Evolutionary conservation across 352 stramenopile species (phyloP), one percentile per base, ranked within the genome.

Genomic region (Sclerospora graminicola): DNA sequence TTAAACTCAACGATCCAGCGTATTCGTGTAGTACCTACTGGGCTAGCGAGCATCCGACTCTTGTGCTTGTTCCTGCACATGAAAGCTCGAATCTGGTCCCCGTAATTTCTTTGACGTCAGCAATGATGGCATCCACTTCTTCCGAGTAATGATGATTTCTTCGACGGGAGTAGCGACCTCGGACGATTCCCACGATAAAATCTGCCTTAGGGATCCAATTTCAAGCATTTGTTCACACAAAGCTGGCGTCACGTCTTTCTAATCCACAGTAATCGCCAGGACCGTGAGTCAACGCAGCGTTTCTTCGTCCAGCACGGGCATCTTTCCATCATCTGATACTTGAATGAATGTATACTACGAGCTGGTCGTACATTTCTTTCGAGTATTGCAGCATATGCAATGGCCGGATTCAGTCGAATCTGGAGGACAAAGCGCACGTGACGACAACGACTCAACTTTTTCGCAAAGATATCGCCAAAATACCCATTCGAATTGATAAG

Each of bases 351-450:
- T n/a, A n/a, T n/a, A n/a, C n/a, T n/a, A 89, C 62, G 15, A 92
- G 56, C 11, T 78, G 69, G 27, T 89, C 67, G 53, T 83, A 90
- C 61, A 92, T 79, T 44, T 84, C 78, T 40, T 94, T 80, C 27
- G 74, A 67, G 50, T 91, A 86, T 45, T 91, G 77, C 33, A 89
- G 51, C 38, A 80, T 78, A 45, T 89, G 85, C 27, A 83, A 63
- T 18, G 75, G n/a, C n/a, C n/a, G n/a, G 77, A 27, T 72, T 76
- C 14, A 97, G 64, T 9, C 92, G 89, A 41, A 97, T 94, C 61
- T 97, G 97, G 23, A 95, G 66, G 48, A 97, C 82, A 45, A 97
- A 97, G 9, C 65, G 84, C 28, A 97, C 82, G n/a, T 92, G 69
- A 9, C 82, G 69, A 18, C 82, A 76, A 51, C 91, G 83, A 33